Conservation (phyloP, 768 basidiomycete species). For the Suillus americanus region DNA sequence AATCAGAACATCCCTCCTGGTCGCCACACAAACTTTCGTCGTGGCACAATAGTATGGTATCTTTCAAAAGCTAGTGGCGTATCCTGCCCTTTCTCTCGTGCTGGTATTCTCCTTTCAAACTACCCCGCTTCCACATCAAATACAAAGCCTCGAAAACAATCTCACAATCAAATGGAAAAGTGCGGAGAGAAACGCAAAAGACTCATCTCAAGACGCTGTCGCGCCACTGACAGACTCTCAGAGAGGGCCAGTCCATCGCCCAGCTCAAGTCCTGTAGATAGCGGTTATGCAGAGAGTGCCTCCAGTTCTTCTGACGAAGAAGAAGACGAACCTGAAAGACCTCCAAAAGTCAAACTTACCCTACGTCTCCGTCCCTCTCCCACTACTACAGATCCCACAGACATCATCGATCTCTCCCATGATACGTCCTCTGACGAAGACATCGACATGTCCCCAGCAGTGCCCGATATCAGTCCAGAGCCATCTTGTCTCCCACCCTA, state of each 20-base stretch:
- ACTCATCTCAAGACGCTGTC: slow-evolving; percentile 11
- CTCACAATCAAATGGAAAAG: slow-evolving; percentile 24
- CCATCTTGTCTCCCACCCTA: slow-evolving; percentile 55
- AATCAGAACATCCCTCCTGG: slow-evolving; percentile 2
- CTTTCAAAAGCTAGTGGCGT: slow-evolving; percentile 72
- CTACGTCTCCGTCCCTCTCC: slow-evolving; percentile 53
- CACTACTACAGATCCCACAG: slow-evolving; percentile 22
- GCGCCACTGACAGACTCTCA: not conserved
- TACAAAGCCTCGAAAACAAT: slow-evolving; percentile 35
- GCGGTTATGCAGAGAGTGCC: slow-evolving; percentile 24
- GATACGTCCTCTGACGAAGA: slow-evolving; percentile 28
- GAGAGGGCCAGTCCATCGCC: not conserved
- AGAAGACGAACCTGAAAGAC: slow-evolving; percentile 32
- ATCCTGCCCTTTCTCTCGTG: slow-evolving; percentile 72
- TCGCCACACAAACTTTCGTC: slow-evolving; percentile 67
- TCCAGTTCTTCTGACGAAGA: slow-evolving; percentile 28
- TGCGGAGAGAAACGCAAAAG: slow-evolving; percentile 50
- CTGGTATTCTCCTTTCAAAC: slow-evolving; percentile 70
- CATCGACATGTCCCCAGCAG: slow-evolving; percentile 18
- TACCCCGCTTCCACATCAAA: slow-evolving; percentile 47
- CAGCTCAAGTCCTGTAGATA: slow-evolving; percentile 25
- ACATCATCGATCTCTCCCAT: slow-evolving; percentile 42
- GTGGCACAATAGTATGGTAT: slow-evolving; percentile 82
- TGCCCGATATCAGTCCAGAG: slow-evolving; percentile 19
- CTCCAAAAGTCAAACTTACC: slow-evolving; percentile 70